phyloP scores from a whole-genome alignment of 768 basidiomycete species.

The Lyophyllum semitale region DNA sequence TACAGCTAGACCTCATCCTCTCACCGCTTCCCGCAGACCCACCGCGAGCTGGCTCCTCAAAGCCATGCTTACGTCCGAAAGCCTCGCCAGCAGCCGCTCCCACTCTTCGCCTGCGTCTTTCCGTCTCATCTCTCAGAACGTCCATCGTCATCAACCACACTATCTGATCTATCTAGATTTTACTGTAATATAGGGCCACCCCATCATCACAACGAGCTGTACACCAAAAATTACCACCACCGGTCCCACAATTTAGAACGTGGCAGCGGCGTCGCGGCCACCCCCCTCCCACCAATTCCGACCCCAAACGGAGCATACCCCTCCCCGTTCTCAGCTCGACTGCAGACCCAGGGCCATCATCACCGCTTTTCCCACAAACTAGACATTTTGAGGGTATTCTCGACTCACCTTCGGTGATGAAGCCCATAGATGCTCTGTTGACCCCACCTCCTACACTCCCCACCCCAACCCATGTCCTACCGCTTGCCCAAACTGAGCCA shows the following conservation, averaged over 20 bases:
- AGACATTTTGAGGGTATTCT: constrained; percentile 26
- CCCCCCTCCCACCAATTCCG: constrained; percentile 27
- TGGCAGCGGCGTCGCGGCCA: not conserved
- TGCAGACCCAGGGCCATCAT: constrained; percentile 1
- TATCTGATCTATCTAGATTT: constrained; percentile 15
- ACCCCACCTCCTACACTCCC: constrained; percentile 47
- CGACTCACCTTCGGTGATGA: constrained; percentile 34
- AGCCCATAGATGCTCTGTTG: constrained; percentile 31
- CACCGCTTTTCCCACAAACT: not conserved
- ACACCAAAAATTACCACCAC: constrained; percentile 1
- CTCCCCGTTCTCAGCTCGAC: constrained; percentile 18
- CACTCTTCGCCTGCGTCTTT: too few relatives aligned
- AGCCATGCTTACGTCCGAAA: too few relatives aligned
- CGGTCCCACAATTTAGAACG: not conserved
- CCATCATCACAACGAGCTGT: not conserved
- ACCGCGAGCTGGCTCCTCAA: too few relatives aligned
- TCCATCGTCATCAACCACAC: constrained; percentile 7
- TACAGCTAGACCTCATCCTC: too few relatives aligned
- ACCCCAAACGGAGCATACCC: constrained; percentile 27
- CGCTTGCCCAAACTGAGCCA: constrained; percentile 26
- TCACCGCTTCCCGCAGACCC: too few relatives aligned
- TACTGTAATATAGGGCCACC: constrained; percentile 12
- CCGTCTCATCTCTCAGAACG: not conserved
- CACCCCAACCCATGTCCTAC: constrained; percentile 34
- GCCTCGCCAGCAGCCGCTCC: too few relatives aligned